phyloP scores from a whole-genome alignment of 441 rosid species.

The Eutrema salsugineum region DNA sequence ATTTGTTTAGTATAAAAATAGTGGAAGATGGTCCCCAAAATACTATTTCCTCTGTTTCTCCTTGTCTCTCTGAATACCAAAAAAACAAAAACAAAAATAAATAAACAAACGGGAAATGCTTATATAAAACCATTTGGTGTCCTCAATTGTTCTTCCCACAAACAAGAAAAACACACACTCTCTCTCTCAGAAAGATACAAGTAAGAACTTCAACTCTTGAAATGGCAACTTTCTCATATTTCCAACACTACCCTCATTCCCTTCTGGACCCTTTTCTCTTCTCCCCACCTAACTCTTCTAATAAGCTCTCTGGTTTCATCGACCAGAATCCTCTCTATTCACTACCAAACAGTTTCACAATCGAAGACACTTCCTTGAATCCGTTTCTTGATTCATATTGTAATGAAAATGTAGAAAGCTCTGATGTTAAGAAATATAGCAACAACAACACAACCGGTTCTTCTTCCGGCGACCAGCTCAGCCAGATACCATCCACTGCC shows the following conservation, averaged over 20 bases:
- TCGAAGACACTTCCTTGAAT: background rate
- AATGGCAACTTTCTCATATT: conserved; percentile 31
- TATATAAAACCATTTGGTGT: conserved; percentile 19
- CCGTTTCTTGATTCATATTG: conserved; percentile 5
- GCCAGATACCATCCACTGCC: background rate
- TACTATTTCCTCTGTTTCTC: conserved; percentile 1
- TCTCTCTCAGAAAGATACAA: background rate
- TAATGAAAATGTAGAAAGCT: background rate
- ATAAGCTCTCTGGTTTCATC: conserved; percentile 1
- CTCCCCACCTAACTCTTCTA: conserved; percentile 15
- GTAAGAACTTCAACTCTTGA: conserved; percentile 10
- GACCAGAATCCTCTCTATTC: conserved; percentile 1
- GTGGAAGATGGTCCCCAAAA: conserved; percentile 9
- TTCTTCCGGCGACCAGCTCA: background rate
- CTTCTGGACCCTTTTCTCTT: conserved; percentile 26
- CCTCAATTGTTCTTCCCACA: conserved; percentile 15
- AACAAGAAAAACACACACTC: background rate
- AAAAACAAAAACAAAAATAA: background rate
- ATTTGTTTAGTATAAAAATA: background rate
- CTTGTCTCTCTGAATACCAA: conserved; percentile 1
- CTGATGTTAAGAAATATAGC: background rate
- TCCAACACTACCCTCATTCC: conserved; percentile 28
- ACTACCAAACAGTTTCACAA: background rate
- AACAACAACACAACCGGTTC: background rate
- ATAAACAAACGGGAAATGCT: no score